A percentile compares a stretch with the other conserved stretches of the same genome.
phyloP scores from a whole-genome alignment of 306 rosid genomes.

The Rosa lucieae region DNA sequence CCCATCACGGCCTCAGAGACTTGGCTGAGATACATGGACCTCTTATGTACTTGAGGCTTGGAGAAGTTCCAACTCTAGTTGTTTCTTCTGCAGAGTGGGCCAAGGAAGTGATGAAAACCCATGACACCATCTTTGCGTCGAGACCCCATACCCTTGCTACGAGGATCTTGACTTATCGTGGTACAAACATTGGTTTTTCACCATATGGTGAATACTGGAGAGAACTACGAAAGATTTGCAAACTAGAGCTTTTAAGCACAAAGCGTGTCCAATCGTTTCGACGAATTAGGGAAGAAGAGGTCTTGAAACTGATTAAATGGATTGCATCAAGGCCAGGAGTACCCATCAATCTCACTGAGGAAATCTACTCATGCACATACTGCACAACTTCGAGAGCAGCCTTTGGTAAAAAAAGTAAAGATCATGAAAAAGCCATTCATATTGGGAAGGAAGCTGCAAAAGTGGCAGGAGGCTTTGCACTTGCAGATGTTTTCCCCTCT shows the following conservation, averaged over 20 bases:
- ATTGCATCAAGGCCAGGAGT: constrained; percentile 32
- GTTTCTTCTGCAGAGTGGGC: constrained; percentile 44
- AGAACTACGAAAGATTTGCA: constrained; percentile 26
- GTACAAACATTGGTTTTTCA: neutral
- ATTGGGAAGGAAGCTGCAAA: neutral
- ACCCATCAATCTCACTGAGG: constrained; percentile 24
- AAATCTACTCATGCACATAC: constrained; percentile 9
- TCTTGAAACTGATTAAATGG: neutral
- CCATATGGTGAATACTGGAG: constrained; percentile 12
- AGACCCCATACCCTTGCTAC: constrained; percentile 19
- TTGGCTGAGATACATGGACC: constrained; percentile 37
- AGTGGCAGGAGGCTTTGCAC: constrained; percentile 23
- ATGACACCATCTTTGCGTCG: constrained; percentile 35
- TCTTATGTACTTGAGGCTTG: constrained; percentile 42
- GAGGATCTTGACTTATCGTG: neutral
- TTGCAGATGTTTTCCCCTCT: constrained; percentile 41
- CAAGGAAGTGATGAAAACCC: constrained; percentile 41
- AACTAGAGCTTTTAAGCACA: constrained; percentile 23
- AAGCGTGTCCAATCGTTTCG: neutral
- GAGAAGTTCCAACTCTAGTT: constrained; percentile 27
- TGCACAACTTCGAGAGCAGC: constrained; percentile 29
- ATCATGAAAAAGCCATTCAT: constrained; percentile 27
- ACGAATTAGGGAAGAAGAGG: constrained; percentile 3
- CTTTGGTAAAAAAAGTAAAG: constrained; percentile 32
- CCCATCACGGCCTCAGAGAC: constrained; percentile 31